These are phyloP conservation scores for Grigorovia transvaalensis DNA, from an alignment of 805 yeast genomes.

Conservation along the genomic window DNA sequence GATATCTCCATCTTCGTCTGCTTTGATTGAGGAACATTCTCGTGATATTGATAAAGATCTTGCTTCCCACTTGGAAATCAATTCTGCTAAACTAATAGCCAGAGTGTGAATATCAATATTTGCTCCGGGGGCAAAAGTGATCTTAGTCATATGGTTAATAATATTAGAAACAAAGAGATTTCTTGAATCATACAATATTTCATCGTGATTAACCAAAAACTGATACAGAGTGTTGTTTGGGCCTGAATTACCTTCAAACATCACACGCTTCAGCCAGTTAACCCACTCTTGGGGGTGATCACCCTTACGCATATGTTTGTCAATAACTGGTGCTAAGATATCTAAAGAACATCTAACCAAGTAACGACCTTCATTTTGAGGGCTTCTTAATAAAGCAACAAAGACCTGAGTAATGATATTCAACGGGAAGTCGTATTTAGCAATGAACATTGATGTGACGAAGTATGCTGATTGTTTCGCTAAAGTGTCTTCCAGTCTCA, in stretches of 20 bases:
- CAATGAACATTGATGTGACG: conserved; percentile 74
- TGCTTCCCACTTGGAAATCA: conserved; percentile 78
- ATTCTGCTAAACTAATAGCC: conserved; percentile 82
- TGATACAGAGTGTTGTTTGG: conserved; percentile 83
- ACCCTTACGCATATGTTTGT: conserved; percentile 45
- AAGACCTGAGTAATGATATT: conserved; percentile 86
- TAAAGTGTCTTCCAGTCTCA: conserved; percentile 77
- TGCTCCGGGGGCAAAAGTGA: conserved; percentile 68
- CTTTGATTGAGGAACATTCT: conserved; percentile 4
- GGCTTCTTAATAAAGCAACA: conserved; percentile 77
- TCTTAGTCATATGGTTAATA: conserved; percentile 84
- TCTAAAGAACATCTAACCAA: conserved; percentile 83
- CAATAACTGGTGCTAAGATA: conserved; percentile 77
- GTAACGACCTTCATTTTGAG: conserved; percentile 73
- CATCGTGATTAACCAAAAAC: conserved; percentile 77
- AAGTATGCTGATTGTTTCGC: conserved; percentile 91
- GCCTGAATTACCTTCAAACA: conserved; percentile 79
- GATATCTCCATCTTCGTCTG: conserved; percentile 20
- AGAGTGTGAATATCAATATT: conserved; percentile 71
- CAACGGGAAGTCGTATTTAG: conserved; percentile 79
- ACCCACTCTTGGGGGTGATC: conserved; percentile 60
- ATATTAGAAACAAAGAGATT: conserved; percentile 84
- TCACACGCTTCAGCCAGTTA: conserved; percentile 87
- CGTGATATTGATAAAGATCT: conserved; percentile 27
- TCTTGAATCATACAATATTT: conserved; percentile 72